Base-by-base conservation (phyloP, 2,329 filamentous ascomycete species). In the Plectosphaerella cucumerina region DNA sequence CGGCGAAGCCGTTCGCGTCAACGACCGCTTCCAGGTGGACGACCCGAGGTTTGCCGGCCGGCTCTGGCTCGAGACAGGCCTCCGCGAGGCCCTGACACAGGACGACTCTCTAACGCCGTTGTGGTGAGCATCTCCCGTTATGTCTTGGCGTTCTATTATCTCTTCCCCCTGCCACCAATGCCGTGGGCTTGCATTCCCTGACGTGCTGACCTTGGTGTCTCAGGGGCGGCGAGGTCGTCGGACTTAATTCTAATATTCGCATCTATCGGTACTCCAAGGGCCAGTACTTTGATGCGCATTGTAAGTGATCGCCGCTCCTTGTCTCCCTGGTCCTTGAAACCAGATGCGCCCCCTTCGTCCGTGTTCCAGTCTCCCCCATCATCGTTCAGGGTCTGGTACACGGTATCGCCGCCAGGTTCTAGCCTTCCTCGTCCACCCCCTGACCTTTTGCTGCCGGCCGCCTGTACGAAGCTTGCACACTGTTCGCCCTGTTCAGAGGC, bases 221-320 rank as follows among this genome's bases (percentile, higher is more conserved):
- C 44, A 96, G 90, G 89, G 90, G 89, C 51, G 91, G 91, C 23
- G 80, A 90, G 47, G 83, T 89, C 1, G 71, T 95, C n/a, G 91
- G 91, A 0, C 70, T 97, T 53, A 96, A 90, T 67, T 84, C 89
- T 9, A 95, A 95, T 58, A 95, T 97, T 50, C 80, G 93, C 33
- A 82, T 97, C 26, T 97, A 97, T 70, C 82, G 92, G 20, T 97
- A 97, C 68, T 81, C 79, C 1, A 82, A 86, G 57, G 90, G 89
- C 0, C 91, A 97, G 65, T 96, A 92, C 66, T 97, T 97, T 65
- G 91, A 91, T 63, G 86, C 89, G 60, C 93, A 97, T 66, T 97
- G 90, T 93, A 80, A 61, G 86, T 56, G 14, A 18, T 15, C 26
- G 26, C 4, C 26, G 26, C 8, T 31, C 26, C 26, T 31, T 31